phyloP scores from a whole-genome alignment of 176 grass and related monocot species.

The Luzula sylvatica region DNA sequence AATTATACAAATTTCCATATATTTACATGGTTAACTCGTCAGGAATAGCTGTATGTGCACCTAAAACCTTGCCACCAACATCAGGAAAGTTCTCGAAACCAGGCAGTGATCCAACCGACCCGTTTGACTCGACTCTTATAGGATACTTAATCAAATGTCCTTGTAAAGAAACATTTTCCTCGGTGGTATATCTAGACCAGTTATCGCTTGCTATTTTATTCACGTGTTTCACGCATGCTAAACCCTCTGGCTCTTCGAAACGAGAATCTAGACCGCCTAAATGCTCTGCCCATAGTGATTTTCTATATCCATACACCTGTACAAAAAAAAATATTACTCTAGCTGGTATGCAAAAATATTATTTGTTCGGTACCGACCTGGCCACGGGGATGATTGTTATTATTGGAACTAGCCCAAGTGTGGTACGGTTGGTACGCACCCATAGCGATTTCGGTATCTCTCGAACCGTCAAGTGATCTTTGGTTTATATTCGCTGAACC shows the following conservation, averaged over 20 bases:
- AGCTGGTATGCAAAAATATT: too few relatives aligned
- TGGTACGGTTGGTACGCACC: conserved; percentile 63
- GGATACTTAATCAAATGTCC: conserved; percentile 33
- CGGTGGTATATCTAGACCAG: conserved; percentile 13
- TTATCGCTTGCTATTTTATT: conserved; percentile 32
- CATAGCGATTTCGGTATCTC: conserved; percentile 87
- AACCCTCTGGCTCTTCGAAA: conserved; percentile 14
- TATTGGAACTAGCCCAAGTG: neutral
- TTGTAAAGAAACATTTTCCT: conserved; percentile 3
- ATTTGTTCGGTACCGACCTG: conserved; percentile 23
- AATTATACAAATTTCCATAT: neutral
- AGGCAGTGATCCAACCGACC: conserved; percentile 18
- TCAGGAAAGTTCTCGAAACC: conserved; percentile 25
- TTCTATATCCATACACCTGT: conserved; percentile 34
- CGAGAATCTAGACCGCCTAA: conserved; percentile 11
- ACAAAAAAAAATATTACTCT: neutral
- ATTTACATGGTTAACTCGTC: conserved; percentile 27
- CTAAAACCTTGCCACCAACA: conserved; percentile 33
- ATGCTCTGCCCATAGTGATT: conserved; percentile 37
- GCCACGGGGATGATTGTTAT: conserved; percentile 14
- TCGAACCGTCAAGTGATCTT: conserved; percentile 56
- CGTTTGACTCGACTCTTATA: conserved; percentile 19
- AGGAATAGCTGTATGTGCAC: conserved; percentile 13
- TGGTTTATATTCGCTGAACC: conserved; percentile 95
- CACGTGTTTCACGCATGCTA: conserved; percentile 25